Conservation (phyloP, 1,284 basidiomycete genomes). For the Cerioporus squamosus region DNA sequence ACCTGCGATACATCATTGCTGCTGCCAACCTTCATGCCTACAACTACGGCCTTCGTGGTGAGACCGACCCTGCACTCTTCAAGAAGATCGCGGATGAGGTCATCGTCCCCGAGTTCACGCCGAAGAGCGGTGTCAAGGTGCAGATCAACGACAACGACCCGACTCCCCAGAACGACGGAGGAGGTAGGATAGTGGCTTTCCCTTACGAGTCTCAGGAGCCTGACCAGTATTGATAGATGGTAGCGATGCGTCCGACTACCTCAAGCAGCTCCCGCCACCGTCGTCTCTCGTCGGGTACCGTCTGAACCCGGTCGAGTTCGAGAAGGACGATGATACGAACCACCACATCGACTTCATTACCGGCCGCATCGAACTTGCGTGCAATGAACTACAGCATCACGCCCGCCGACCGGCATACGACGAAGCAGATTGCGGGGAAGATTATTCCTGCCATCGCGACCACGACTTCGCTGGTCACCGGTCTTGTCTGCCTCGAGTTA, state of each 20-base stretch:
- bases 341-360: conserved; percentile 99
- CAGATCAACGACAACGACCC: conserved; percentile 97
- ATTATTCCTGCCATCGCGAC: conserved; percentile 99
- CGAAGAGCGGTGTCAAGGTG: conserved; percentile 91
- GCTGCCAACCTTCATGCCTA: conserved; percentile 97
- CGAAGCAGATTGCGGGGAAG: conserved; percentile 99
- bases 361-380: conserved; percentile 95
- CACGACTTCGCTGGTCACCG: conserved; percentile 94
- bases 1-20: conserved; percentile 90
- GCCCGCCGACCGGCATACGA: conserved; percentile 89
- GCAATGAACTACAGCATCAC: conserved; percentile 96
- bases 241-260: conserved; percentile 60
- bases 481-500: conserved; percentile 94
- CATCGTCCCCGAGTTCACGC: conserved; percentile 91
- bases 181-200: conserved; percentile 20
- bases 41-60: conserved; percentile 97
- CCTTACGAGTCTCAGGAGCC: too few relatives aligned
- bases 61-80: conserved; percentile 81
- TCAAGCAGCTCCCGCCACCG: conserved; percentile 80
- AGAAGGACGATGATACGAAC: conserved; percentile 99
- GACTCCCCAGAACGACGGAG: conserved; percentile 56
- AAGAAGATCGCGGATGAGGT: conserved; percentile 87
- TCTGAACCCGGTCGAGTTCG: conserved; percentile 94
- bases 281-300: conserved; percentile 95
- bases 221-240: not conserved